Conservation (phyloP, 805 yeast species). For the Grigorovia humatica region DNA sequence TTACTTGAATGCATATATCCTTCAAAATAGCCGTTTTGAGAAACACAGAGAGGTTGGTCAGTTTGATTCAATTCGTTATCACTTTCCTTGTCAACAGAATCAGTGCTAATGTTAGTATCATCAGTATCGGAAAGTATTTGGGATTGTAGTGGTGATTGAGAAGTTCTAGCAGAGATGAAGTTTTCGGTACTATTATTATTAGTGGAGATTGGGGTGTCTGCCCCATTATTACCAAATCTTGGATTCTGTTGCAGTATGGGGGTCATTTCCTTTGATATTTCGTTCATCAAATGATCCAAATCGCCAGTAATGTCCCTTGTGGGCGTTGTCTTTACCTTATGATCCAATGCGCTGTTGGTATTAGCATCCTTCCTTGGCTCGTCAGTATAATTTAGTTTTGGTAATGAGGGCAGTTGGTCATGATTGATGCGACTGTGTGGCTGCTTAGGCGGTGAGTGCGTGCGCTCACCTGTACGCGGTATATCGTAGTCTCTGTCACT, state of each 20-base stretch:
- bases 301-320: constrained; percentile 18
- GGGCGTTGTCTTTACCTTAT: constrained; percentile 1
- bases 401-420: constrained; percentile 18
- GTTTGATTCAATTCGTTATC: constrained; percentile 1
- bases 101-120: neutral
- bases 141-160: constrained; percentile 1
- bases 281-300: constrained; percentile 23
- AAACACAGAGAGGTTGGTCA: constrained; percentile 13
- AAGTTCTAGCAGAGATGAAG: constrained; percentile 1
- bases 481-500: constrained; percentile 5
- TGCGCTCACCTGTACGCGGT: neutral
- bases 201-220: too few species aligned
- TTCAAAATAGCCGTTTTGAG: constrained; percentile 19
- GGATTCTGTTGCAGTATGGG: constrained; percentile 7
- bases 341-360: neutral
- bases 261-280: constrained; percentile 27
- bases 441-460: neutral
- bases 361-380: neutral
- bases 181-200: neutral
- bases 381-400: constrained; percentile 16
- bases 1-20: constrained; percentile 3
- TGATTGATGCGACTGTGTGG: neutral
- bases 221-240: neutral
- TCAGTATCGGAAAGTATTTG: too few species aligned
- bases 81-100: neutral